Conservation (phyloP, 1,284 basidiomycete genomes). For the Ceraceosorus bombacis region DNA sequence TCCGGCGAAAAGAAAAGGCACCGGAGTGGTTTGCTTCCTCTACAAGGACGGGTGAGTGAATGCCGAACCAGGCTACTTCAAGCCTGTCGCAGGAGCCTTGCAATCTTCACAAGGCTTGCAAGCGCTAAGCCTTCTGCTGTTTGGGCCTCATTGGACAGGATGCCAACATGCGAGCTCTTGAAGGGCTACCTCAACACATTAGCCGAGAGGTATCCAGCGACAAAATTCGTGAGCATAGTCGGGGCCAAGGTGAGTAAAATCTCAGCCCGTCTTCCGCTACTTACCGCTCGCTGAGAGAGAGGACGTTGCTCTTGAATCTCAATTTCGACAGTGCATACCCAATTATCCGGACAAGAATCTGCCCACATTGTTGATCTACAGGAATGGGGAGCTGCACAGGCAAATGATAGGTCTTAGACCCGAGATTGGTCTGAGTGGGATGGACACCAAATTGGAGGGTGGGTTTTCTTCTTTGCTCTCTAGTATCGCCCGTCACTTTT, state of each 20-base stretch:
- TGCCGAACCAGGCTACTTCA: background rate
- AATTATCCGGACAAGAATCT: slow-evolving; percentile 86
- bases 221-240: slow-evolving; percentile 92
- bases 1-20: slow-evolving; percentile 55
- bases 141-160: slow-evolving; percentile 9
- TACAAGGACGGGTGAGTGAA: slow-evolving; percentile 73
- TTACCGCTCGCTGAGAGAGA: background rate
- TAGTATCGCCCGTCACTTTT: background rate
- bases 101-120: background rate
- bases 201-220: slow-evolving; percentile 73
- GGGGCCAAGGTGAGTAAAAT: slow-evolving; percentile 59
- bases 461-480: slow-evolving; percentile 13
- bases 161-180: slow-evolving; percentile 61
- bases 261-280: background rate
- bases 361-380: slow-evolving; percentile 87
- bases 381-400: slow-evolving; percentile 76
- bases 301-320: background rate
- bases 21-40: slow-evolving; percentile 76
- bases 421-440: slow-evolving; percentile 61
- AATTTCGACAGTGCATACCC: slow-evolving; percentile 66
- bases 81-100: background rate
- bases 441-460: slow-evolving; percentile 76
- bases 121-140: background rate
- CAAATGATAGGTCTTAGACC: slow-evolving; percentile 65
- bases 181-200: slow-evolving; percentile 65